Conservation (phyloP, 495 filamentous ascomycete species). For the Penicillium lagena region DNA sequence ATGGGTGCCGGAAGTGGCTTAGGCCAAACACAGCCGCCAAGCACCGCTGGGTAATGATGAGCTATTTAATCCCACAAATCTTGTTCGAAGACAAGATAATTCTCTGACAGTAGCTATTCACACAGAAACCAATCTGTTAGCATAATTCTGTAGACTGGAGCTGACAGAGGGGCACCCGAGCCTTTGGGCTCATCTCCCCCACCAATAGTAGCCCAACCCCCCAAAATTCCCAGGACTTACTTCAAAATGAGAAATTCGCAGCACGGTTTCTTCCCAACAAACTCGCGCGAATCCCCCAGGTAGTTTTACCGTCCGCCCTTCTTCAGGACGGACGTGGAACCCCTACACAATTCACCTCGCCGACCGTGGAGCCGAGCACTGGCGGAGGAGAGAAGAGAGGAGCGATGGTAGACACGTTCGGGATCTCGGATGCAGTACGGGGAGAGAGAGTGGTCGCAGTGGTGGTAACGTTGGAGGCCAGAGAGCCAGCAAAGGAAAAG, state of each 20-base stretch:
- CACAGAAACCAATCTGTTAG: constrained; percentile 4
- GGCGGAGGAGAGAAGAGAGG: constrained; percentile 6
- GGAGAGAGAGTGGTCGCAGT: constrained; percentile 1
- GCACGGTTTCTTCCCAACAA: background rate
- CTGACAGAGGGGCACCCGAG: constrained; percentile 18
- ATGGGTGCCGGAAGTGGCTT: background rate
- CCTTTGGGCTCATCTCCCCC: constrained; percentile 8
- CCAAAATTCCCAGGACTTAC: constrained; percentile 2
- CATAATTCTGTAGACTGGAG: background rate
- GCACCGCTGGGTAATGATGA: constrained; percentile 1
- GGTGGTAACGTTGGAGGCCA: constrained; percentile 13
- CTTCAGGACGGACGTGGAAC: constrained; percentile 52
- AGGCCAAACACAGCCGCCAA: constrained; percentile 2
- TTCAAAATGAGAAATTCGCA: constrained; percentile 7
- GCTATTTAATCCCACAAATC: constrained; percentile 12
- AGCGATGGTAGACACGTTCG: constrained; percentile 7
- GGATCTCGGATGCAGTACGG: constrained; percentile 2
- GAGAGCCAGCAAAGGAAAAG: constrained; percentile 26
- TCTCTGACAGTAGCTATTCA: constrained; percentile 10
- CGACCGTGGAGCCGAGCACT: constrained; percentile 17
- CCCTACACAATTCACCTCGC: constrained; percentile 47
- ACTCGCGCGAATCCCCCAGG: constrained; percentile 6
- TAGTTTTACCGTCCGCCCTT: constrained; percentile 52
- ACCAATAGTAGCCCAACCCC: constrained; percentile 4
- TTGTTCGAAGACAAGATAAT: background rate